Percentiles rank a stretch among this genome's conserved stretches.
phyloP scores from a whole-genome alignment of 1,139 yeast genomes.

The Kodamaea plutei region DNA sequence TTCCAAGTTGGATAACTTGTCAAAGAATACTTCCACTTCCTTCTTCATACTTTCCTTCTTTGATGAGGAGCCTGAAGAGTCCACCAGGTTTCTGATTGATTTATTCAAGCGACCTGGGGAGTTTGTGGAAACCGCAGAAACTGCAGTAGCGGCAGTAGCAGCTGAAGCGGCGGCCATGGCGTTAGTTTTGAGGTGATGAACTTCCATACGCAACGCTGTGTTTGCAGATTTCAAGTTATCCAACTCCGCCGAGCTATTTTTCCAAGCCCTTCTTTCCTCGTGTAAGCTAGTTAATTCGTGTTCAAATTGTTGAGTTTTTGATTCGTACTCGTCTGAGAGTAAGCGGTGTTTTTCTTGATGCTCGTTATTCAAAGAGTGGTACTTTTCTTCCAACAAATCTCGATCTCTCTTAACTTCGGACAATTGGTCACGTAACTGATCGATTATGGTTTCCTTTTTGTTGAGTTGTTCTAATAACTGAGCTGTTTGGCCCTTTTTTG shows the following conservation, averaged over 20 bases:
- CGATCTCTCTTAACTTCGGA: constrained; percentile 7
- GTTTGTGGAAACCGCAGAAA: neutral
- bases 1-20: constrained; percentile 25
- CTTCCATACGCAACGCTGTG: constrained; percentile 4
- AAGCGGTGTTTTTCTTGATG: neutral
- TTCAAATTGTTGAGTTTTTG: neutral
- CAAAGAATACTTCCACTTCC: constrained; percentile 25
- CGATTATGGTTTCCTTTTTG: constrained; percentile 9
- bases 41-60: constrained; percentile 11
- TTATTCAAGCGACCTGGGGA: too few species aligned
- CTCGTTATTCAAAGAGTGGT: neutral
- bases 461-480: constrained; percentile 6
- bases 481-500: constrained; percentile 5
- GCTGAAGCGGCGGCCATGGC: neutral
- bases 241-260: constrained; percentile 14
- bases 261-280: constrained; percentile 17
- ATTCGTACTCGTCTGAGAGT: constrained; percentile 3
- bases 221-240: constrained; percentile 15
- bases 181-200: constrained; percentile 3
- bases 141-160: neutral
- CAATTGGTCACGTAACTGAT: constrained; percentile 13
- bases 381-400: constrained; percentile 2
- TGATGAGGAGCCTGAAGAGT: constrained; percentile 1
- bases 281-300: neutral
- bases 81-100: constrained; percentile 3